Conservation (phyloP, 176 grass and related monocot species). For the Aegilops bicornis region DNA sequence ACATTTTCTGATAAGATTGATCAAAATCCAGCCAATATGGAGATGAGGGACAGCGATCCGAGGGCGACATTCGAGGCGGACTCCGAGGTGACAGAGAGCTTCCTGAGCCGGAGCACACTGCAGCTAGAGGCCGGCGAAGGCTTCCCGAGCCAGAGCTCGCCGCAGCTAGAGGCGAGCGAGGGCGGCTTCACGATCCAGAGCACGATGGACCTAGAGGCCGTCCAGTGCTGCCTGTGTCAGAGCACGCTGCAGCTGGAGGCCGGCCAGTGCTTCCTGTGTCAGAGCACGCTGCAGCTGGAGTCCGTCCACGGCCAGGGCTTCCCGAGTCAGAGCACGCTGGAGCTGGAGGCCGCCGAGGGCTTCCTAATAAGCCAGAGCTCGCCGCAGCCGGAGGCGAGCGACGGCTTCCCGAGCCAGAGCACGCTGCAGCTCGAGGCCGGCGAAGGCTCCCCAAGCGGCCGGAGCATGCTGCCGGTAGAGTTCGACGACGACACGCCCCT, state of each 20-base stretch:
- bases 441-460: neutral
- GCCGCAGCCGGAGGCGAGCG: neutral
- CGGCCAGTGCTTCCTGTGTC: neutral
- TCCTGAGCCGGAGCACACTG: neutral
- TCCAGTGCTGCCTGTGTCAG: neutral
- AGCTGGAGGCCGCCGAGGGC: neutral
- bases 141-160: neutral
- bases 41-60: slow-evolving; percentile 40
- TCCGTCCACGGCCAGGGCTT: neutral
- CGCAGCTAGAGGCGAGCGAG: neutral
- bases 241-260: neutral
- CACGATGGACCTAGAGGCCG: neutral
- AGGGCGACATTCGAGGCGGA: slow-evolving; percentile 41
- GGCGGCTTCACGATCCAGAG: neutral
- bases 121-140: neutral
- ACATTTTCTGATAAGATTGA: neutral
- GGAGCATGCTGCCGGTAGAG: slow-evolving; percentile 12
- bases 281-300: neutral
- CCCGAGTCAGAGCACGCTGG: neutral
- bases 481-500: slow-evolving; percentile 5
- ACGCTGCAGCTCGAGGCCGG: neutral
- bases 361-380: neutral
- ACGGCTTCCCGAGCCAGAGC: neutral
- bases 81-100: slow-evolving; percentile 14
- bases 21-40: slow-evolving; percentile 50